Evolutionary conservation across 331 rosid species (phyloP).

Genomic region (Quercus phellos): DNA sequence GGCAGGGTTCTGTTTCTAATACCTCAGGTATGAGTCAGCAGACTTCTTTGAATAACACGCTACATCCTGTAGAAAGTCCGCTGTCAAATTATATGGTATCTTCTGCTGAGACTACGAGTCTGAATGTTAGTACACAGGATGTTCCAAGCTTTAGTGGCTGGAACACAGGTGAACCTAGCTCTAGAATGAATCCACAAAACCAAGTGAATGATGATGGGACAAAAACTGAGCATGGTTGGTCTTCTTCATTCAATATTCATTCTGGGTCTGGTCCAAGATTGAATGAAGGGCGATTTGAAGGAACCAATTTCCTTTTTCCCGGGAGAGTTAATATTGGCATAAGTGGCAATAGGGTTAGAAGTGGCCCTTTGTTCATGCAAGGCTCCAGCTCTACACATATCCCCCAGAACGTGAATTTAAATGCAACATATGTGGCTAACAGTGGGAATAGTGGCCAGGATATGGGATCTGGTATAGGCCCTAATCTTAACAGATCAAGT

Average conservation of each 20-base stretch:
- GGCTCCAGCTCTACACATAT: constrained; percentile 53
- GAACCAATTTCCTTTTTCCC: constrained; percentile 37
- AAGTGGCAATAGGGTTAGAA: constrained; percentile 47
- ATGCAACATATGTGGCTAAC: constrained; percentile 33
- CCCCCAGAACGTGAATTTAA: constrained; percentile 30
- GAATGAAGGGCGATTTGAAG: constrained; percentile 53
- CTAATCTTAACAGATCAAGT: constrained; percentile 27
- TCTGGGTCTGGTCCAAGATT: constrained; percentile 35
- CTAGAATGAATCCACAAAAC: constrained; percentile 46
- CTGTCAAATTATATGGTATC: constrained; percentile 55
- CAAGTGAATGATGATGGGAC: constrained; percentile 44
- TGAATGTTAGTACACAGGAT: constrained; percentile 40
- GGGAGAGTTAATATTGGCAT: constrained; percentile 30
- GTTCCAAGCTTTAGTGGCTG: constrained; percentile 38
- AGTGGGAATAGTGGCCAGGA: constrained; percentile 37
- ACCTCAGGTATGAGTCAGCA: constrained; percentile 52
- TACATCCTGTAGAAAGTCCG: constrained; percentile 46
- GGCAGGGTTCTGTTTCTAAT: constrained; percentile 52
- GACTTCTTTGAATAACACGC: constrained; percentile 42
- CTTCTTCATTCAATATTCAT: constrained; percentile 43
- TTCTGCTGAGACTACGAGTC: constrained; percentile 45
- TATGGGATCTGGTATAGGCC: constrained; percentile 33
- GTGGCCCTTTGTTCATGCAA: constrained; percentile 41
- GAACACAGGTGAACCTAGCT: constrained; percentile 60
- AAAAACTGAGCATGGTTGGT: constrained; percentile 45